Base-by-base conservation (phyloP, 352 stramenopile genomes). In the Phytophthora multivora region DNA sequence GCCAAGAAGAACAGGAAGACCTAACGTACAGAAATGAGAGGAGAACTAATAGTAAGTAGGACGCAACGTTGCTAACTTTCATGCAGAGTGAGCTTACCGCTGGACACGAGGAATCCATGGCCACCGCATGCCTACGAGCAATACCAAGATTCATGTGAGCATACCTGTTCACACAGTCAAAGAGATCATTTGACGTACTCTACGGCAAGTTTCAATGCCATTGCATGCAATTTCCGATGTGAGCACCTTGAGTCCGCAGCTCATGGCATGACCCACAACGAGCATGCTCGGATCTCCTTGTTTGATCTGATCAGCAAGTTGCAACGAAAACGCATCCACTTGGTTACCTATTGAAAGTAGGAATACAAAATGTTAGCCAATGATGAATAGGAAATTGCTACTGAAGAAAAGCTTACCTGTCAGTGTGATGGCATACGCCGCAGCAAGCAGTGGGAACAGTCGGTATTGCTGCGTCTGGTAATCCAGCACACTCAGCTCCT, bases 381-480 rank as follows among this genome's bases (percentile, higher is more conserved):
- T 36, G 9, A 4, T 30, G 5, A 15, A 41, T 40, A 42, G 1
- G 38, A 35, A 33, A 21, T 8, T 33, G 8, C 4, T 9, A 33
- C 7, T 9, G 10, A 33, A 41, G 2, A 2, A n/a, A 43, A 26
- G 19, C 19, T 41, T 45, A 79, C 73, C 79, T 6, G 64, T 85
- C 31, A 88, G 43, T 81, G 74, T 96, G 83, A 80, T 97, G 79
- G 90, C 94, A 64, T 98, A 98, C 10, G 91, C 89, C 5, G 81
- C 77, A 11, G 95, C 95, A 30, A 99, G 64, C 36, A 97, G 70
- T 26, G 95, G 94, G 30, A 98, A 80, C 12, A 99, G 78, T 16
- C 95, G 90, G 73, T 98, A 96, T 70, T 98, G 95, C 71, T 99
- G 95, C 69, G 93, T 92, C 49, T 95, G 91, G 68, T 98, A 98